Conservation (phyloP, 768 basidiomycete species). For the Psilocybe subaeruginosa region DNA sequence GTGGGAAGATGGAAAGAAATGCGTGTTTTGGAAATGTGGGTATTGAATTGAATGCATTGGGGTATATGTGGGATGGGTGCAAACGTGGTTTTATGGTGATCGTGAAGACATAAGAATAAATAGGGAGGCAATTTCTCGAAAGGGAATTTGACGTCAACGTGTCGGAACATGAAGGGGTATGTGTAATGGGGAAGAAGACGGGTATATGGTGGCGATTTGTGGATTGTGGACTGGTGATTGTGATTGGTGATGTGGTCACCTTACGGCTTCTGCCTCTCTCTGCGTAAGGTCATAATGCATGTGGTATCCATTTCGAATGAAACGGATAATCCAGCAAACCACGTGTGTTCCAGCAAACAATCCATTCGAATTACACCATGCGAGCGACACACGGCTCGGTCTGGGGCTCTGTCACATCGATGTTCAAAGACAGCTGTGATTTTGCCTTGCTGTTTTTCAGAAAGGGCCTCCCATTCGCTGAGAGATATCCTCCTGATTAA, state of each 20-base stretch:
- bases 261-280: constrained; percentile 20
- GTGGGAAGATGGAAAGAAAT: not conserved
- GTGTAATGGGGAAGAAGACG: no score
- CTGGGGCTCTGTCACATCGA: constrained; percentile 43
- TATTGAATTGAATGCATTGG: not conserved
- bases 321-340: constrained; percentile 55
- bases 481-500: constrained; percentile 40
- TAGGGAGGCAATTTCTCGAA: not conserved
- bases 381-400: constrained; percentile 36
- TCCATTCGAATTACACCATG: constrained; percentile 53
- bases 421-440: constrained; percentile 44
- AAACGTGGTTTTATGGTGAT: not conserved
- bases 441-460: constrained; percentile 43
- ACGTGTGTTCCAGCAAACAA: constrained; percentile 47
- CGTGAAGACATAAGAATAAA: not conserved
- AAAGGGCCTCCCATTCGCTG: constrained; percentile 46
- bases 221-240: not conserved
- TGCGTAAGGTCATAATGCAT: constrained; percentile 51
- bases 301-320: constrained; percentile 37
- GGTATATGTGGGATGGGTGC: not conserved
- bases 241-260: not conserved
- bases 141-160: not conserved
- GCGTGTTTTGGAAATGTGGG: not conserved
- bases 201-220: not conserved
- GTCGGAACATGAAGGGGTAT: not conserved